These are phyloP conservation scores for Amaranthus palmeri DNA, from an alignment of 148 eudicot species.

Conservation along the genomic window DNA sequence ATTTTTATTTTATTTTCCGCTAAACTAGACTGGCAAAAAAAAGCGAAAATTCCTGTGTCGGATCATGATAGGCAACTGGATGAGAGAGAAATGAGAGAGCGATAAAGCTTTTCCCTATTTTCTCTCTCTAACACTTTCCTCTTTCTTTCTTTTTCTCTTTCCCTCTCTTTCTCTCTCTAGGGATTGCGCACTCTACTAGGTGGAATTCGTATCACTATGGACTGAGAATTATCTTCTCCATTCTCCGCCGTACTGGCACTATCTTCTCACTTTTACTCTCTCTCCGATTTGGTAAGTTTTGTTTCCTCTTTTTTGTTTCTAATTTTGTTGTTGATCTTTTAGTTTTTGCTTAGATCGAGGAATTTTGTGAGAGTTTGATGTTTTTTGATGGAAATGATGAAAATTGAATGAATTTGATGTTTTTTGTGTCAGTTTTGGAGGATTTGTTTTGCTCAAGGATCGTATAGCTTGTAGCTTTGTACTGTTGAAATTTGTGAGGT, in stretches of 20 bases:
- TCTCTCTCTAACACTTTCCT: constrained; percentile 27
- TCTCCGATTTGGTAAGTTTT: constrained; percentile 28
- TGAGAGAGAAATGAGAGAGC: constrained; percentile 4
- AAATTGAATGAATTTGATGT: neutral
- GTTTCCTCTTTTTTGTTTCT: neutral
- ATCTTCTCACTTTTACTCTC: neutral
- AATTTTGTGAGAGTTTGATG: neutral
- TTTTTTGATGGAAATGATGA: neutral
- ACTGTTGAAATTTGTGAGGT: neutral
- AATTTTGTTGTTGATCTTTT: neutral
- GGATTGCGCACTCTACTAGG: constrained; percentile 22
- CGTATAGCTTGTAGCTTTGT: neutral
- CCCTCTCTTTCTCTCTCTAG: constrained; percentile 22
- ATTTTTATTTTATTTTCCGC: neutral
- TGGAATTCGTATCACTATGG: constrained; percentile 7
- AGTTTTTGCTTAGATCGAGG: constrained; percentile 1
- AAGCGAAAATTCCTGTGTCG: constrained; percentile 25
- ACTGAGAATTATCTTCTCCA: constrained; percentile 1
- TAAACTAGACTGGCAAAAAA: constrained; percentile 9
- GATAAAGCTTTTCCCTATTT: constrained; percentile 20
- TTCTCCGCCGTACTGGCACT: constrained; percentile 21
- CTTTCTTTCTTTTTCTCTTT: constrained; percentile 28
- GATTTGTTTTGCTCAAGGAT: neutral
- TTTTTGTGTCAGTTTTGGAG: neutral
- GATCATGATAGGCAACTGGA: constrained; percentile 18